Evolutionary conservation across 1,139 yeast species (phyloP), one percentile per base, ranked within the genome.

Genomic region (Schizosaccharomyces versatilis): DNA sequence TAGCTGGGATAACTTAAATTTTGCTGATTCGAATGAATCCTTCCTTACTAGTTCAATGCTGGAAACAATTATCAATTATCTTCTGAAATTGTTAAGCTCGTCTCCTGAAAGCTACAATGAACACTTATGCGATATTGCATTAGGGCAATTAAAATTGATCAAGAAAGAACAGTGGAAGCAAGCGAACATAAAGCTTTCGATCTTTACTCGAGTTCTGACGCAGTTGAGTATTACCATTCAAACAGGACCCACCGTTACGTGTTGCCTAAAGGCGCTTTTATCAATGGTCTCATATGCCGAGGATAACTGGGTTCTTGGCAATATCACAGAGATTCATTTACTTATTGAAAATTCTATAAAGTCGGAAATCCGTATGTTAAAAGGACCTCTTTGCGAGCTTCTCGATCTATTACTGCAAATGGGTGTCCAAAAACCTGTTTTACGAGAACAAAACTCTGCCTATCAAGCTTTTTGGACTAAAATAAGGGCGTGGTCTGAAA

Each of bases 101-200:
- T 44, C n/a, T 24, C 32, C 49, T 3, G 49, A 44, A 12, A 12
- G 14, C 36, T 44, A 24, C 32, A 44, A 32, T 6, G 49, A 44
- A 19, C 38, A 36, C 38, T 19, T 44, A 12, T 44, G 49, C 15
- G 9, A 19, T 24, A 24, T 24, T 24, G 32, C 32, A 24, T 24
- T 24, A 24, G 32, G 32, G 32, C 32, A 24, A 24, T 24, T 24
- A 24, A 24, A 24, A 55, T 71, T 90, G 36, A 70, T 88, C 57
- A 79, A 86, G 36, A 80, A 83, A 2, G 74, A 74, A 0, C 77
- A 77, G 59, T 88, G 97, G 97, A 75, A 85, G 0, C 95, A 85
- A 62, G 94, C 85, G 9, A 76, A 80, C 10, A 86, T 90, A 8
- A 84, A 85, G 62, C 71, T 90, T 52, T 76, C 81, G 0, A 85